Base-by-base conservation (phyloP, 179 eudicot species). In the Heliamphora ciliata region DNA sequence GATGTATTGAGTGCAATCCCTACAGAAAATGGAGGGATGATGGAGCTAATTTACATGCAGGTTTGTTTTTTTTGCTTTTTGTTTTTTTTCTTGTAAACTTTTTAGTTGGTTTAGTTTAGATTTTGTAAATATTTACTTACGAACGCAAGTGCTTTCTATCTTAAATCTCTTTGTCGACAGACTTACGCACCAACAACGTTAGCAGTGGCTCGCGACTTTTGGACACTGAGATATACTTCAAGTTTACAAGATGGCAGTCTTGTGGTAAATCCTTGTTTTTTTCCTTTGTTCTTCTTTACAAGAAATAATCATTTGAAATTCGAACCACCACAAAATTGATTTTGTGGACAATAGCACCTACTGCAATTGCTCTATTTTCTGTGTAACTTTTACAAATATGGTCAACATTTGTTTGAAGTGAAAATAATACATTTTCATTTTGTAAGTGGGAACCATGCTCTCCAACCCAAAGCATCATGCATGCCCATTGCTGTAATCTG, bases 161-260 rank as follows among this genome's bases (percentile, higher is more conserved):
- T 59, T 44, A 15, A 9, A 15, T 48, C 13, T 67, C 78, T 5
- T 4, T 24, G 55, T n/a, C 14, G 17, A 71, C 90, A 95, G 98
- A 89, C 89, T 76, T 94, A 92, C 88, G 99, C 99, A 66, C 98
- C 98, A 58, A 96, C 99, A 65, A 96, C 97, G 66, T 82, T 96
- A 86, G 98, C 98, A 8, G 93, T 98, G 47, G 99, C 99, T 64
- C 92, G 93, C 61, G 99, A 94, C 83, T 94, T 96, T 79, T 96
- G 99, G 99, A 94, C 97, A 52, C 86, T 96, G 80, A 89, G 99
- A 85, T 96, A 96, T 86, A 89, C 98, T 18, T 91, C 97, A 24
- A 91, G 89, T 77, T 86, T 96, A 82, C 97, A 96, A 24, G 91
- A 92, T 80, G 98, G 98, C 83, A 96, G 99, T 88, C 82, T 96